Conservation (phyloP, 1,139 yeast species). For the Geotrichum carabidarum region DNA sequence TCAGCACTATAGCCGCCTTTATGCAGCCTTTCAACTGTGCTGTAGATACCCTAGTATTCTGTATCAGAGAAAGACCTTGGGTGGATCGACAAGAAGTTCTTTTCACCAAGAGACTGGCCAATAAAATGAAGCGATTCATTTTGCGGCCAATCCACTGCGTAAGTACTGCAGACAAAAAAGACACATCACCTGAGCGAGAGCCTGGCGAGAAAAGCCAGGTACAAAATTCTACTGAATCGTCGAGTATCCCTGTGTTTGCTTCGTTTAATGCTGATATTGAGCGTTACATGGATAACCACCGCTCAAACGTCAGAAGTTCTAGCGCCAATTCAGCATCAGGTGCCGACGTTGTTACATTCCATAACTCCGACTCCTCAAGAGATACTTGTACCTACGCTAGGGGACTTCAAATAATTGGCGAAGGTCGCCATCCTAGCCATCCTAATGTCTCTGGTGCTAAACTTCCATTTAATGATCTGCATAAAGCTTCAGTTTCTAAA, state of each 20-base stretch:
- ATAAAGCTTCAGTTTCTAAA: conserved; percentile 15
- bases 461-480: conserved; percentile 8
- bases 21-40: conserved; percentile 78
- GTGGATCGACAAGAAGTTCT: conserved; percentile 9
- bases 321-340: not conserved
- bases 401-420: not conserved
- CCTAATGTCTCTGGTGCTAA: not conserved
- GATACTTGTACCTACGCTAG: not conserved
- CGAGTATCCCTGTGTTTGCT: not conserved
- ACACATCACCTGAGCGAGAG: no score
- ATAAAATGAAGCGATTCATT: not conserved
- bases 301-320: not conserved
- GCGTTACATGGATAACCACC: conserved; percentile 4
- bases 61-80: conserved; percentile 79
- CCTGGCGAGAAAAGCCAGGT: no score
- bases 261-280: not conserved
- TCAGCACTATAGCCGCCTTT: conserved; percentile 61
- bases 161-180: not conserved
- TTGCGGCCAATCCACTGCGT: not conserved
- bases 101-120: conserved; percentile 18
- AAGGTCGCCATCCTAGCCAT: not conserved
- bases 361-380: not conserved
- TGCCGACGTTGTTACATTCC: not conserved
- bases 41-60: conserved; percentile 69
- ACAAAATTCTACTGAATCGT: no score